Evolutionary conservation across 345 rosid species (phyloP).

Genomic region (Diplotaxis tenuifolia): DNA sequence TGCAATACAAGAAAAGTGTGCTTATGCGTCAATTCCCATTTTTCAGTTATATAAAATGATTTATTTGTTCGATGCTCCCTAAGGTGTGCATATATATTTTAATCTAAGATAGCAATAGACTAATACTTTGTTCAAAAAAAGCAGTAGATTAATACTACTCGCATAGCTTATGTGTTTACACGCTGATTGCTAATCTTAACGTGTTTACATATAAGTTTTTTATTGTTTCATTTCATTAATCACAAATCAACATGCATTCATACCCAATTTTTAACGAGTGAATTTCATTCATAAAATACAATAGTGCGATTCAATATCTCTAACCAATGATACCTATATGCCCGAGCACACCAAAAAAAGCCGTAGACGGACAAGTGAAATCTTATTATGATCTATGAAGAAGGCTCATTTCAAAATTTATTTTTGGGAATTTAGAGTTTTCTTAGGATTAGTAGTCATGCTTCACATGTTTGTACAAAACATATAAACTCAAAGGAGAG

Average conservation of each 20-base stretch:
- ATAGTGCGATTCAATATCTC: neutral
- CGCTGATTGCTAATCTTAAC: neutral
- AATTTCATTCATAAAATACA: neutral
- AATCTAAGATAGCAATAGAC: neutral
- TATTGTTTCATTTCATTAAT: neutral
- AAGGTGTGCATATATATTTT: neutral
- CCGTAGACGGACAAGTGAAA: too few relatives aligned
- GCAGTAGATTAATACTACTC: neutral
- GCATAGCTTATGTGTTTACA: neutral
- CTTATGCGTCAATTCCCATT: slow-evolving; percentile 16
- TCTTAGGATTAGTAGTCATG: neutral
- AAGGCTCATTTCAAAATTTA: neutral
- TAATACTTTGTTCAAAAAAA: neutral
- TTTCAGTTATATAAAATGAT: neutral
- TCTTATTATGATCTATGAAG: neutral
- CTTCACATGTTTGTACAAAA: neutral
- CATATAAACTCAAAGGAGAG: neutral
- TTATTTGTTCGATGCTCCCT: neutral
- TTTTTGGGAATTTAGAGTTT: neutral
- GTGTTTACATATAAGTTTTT: neutral
- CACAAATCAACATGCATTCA: neutral
- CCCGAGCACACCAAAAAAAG: too few relatives aligned
- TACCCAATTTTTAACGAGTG: neutral
- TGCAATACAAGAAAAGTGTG: slow-evolving; percentile 22
- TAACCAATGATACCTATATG: neutral